These are phyloP conservation scores for Paramarasmius palmivorus DNA, from an alignment of 1,284 basidiomycete genomes.

Conservation along the genomic window DNA sequence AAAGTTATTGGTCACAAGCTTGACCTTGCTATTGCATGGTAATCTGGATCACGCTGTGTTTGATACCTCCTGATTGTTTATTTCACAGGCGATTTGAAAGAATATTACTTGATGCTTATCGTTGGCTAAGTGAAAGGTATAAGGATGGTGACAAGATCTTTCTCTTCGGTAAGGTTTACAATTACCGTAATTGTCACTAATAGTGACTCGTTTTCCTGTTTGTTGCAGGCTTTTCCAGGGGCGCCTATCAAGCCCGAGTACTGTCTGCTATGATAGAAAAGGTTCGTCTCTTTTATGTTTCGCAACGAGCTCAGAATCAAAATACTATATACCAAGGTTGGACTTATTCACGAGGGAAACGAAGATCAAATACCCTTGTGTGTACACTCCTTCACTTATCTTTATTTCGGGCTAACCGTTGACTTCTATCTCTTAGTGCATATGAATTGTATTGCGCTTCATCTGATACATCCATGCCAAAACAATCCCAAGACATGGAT, in stretches of 20 bases:
- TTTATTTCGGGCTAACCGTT: background rate
- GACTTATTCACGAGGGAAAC: slow-evolving; percentile 32
- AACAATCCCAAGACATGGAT: background rate
- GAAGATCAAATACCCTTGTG: slow-evolving; percentile 37
- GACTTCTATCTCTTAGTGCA: slow-evolving; percentile 22
- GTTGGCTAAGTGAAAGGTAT: slow-evolving; percentile 39
- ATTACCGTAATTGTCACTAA: background rate
- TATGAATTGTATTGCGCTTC: slow-evolving; percentile 28
- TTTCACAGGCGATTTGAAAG: slow-evolving; percentile 32
- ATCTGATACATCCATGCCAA: background rate
- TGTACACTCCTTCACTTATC: slow-evolving; percentile 1
- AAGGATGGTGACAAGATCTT: slow-evolving; percentile 33
- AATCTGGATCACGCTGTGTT: background rate
- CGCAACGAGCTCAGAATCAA: too few species aligned
- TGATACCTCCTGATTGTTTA: background rate
- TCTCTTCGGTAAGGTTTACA: slow-evolving; percentile 30
- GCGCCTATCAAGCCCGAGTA: slow-evolving; percentile 33
- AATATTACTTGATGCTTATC: slow-evolving; percentile 35
- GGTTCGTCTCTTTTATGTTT: slow-evolving; percentile 14
- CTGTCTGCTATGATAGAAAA: slow-evolving; percentile 32
- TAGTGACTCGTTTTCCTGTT: background rate
- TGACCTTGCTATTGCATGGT: slow-evolving; percentile 33
- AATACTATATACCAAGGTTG: slow-evolving; percentile 27
- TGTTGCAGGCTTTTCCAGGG: slow-evolving; percentile 35
- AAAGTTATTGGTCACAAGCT: slow-evolving; percentile 20